Base-by-base conservation (phyloP, 2,329 filamentous ascomycete genomes). In the Alternaria ethzedia region DNA sequence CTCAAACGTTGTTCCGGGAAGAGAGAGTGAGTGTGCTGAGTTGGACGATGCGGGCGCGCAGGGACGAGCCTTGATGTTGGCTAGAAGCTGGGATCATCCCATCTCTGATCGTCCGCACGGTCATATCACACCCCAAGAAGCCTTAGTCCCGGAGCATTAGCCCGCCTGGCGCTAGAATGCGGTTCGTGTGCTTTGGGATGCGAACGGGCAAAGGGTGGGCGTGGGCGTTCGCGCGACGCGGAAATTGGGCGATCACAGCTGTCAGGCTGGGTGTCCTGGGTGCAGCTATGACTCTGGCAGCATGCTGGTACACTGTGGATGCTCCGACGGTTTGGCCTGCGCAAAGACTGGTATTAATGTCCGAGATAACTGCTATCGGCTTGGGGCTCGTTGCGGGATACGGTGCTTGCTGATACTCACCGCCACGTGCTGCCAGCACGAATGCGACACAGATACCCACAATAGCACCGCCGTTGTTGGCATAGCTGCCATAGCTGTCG, bases 221-320 rank as follows among this genome's bases (percentile, higher is more conserved):
- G 17, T 58, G 59, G 43, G 59, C 59, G 59, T 54, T 54, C 41
- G 60, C 41, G 51, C 50, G 56, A 51, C 30, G 41, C 43, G 21
- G 49, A 50, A 55, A 59, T 47, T 50, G 50, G 69, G 65, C 70
- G 68, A 70, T 70, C 67, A 71, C 67, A 68, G 70, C 65, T 68
- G 67, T 72, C 59, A 70, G 64, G 36, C 50, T 41, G 45, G 15
- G 49, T 52, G 51, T 54, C 12, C 30, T 41, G 49, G 60, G 47
- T 45, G 44, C 36, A 44, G 36, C 52, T 28, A 30, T 62, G 66
- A 63, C 59, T 63, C 62, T 59, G 62, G 57, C 59, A 50, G 49
- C 47, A 43, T 49, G 51, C 57, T 44, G 51, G 58, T 55, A 54
- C 30, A 55, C 54, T 41, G 54, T 64, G 60, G 64, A 60, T 32